Percentiles rank a stretch among this genome's conserved stretches.
Conservation (phyloP, 2,329 filamentous ascomycete species). For the Penicillium carneum region DNA sequence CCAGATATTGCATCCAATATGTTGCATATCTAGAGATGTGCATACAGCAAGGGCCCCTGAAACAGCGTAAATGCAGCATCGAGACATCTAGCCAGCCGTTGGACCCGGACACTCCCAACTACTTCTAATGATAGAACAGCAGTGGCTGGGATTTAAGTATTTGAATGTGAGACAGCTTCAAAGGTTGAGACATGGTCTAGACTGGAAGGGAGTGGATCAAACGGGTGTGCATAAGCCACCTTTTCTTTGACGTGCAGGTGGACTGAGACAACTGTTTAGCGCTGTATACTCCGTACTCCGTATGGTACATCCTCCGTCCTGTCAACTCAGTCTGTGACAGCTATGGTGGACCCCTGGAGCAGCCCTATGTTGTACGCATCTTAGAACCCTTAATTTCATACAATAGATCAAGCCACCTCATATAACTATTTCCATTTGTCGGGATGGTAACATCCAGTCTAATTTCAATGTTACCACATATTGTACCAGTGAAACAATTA, state of each 20-base stretch:
- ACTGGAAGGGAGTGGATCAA: slow-evolving; percentile 10
- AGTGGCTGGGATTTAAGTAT: slow-evolving; percentile 5
- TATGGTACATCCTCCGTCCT: background rate
- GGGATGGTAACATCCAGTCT: background rate
- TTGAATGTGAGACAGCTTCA: slow-evolving; percentile 11
- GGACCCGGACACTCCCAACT: background rate
- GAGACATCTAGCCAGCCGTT: background rate
- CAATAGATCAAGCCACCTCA: slow-evolving; percentile 21
- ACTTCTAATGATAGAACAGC: slow-evolving; percentile 8
- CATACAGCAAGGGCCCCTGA: slow-evolving; percentile 1
- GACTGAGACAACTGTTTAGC: background rate
- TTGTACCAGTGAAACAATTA: background rate
- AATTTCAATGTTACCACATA: background rate
- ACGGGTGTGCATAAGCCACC: slow-evolving; percentile 16
- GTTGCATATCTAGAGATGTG: background rate
- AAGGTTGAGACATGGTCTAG: slow-evolving; percentile 13
- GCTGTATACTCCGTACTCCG: background rate
- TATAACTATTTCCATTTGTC: slow-evolving; percentile 9
- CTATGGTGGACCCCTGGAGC: slow-evolving; percentile 16
- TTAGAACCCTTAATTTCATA: slow-evolving; percentile 14
- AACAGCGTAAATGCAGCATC: background rate
- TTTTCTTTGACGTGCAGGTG: slow-evolving; percentile 16
- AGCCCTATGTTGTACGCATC: background rate
- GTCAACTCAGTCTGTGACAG: background rate
- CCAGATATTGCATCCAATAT: background rate